Percentiles rank a stretch among this genome's conserved stretches.
Evolutionary conservation across 139 green algal species (phyloP).

Genomic region (Medakamo hakoo): DNA sequence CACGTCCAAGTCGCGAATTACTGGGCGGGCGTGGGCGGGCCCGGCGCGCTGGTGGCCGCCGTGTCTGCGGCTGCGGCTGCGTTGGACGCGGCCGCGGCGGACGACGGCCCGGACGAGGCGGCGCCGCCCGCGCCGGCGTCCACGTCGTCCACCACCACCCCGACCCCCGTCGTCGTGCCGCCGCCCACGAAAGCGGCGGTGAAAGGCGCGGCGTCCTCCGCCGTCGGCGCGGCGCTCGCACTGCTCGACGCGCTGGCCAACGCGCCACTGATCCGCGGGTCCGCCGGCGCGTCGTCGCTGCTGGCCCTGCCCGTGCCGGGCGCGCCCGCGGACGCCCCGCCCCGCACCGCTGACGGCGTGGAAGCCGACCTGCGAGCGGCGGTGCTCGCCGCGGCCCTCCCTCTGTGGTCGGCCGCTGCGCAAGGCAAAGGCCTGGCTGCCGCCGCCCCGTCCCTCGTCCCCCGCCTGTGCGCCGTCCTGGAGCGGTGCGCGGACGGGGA

Average conservation of each 20-base stretch:
- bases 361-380: conserved; percentile 19
- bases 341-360: neutral
- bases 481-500: conserved; percentile 14
- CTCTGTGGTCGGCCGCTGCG: conserved; percentile 48
- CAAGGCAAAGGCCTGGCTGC: neutral
- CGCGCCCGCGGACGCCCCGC: no score
- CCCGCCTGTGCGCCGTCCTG: conserved; percentile 35
- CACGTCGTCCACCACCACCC: neutral
- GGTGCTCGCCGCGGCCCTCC: conserved; percentile 45
- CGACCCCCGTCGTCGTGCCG: neutral
- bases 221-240: conserved; percentile 3
- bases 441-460: conserved; percentile 16
- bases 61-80: conserved; percentile 1
- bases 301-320: neutral
- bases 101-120: no score
- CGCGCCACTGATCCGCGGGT: neutral
- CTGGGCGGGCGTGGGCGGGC: conserved; percentile 37
- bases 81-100: neutral
- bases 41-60: conserved; percentile 15
- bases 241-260: conserved; percentile 13
- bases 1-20: conserved; percentile 71
- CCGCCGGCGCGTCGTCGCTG: neutral
- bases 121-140: no score
- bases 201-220: no score
- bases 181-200: neutral